Conservation (phyloP, 805 yeast species). For the Saccharomycopsis vini region DNA sequence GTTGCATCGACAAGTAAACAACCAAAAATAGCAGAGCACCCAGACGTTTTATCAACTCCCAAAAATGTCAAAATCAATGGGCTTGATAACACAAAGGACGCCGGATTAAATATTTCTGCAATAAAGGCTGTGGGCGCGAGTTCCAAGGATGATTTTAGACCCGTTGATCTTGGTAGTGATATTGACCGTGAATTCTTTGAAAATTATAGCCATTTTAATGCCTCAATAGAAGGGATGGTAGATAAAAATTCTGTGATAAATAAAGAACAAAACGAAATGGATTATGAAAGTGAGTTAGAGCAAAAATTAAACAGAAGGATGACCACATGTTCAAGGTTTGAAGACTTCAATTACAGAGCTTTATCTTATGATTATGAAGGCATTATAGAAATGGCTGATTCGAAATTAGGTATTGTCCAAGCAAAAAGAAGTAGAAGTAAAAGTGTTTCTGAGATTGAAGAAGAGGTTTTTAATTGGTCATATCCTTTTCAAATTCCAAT, state of each 20-base stretch:
- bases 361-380: constrained; percentile 24
- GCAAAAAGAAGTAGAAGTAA: constrained; percentile 22
- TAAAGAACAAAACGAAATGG: background rate
- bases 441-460: constrained; percentile 31
- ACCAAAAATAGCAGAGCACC: background rate
- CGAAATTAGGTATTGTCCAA: constrained; percentile 4
- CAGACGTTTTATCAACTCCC: background rate
- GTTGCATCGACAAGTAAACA: background rate
- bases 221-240: constrained; percentile 12
- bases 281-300: constrained; percentile 19
- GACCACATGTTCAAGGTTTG: constrained; percentile 31
- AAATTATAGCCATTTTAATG: too few species aligned
- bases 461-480: constrained; percentile 18
- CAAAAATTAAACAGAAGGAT: constrained; percentile 27
- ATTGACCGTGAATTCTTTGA: too few species aligned
- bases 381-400: too few species aligned
- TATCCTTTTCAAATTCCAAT: constrained; percentile 17
- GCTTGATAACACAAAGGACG: background rate
- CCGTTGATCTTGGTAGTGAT: too few species aligned
- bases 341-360: constrained; percentile 27
- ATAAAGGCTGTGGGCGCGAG: too few species aligned
- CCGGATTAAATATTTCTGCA: background rate
- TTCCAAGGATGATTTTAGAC: too few species aligned
- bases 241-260: background rate
- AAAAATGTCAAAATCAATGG: background rate